These are phyloP conservation scores for Xylaria cubensis DNA, from an alignment of 495 filamentous ascomycete genomes.

Conservation along the genomic window DNA sequence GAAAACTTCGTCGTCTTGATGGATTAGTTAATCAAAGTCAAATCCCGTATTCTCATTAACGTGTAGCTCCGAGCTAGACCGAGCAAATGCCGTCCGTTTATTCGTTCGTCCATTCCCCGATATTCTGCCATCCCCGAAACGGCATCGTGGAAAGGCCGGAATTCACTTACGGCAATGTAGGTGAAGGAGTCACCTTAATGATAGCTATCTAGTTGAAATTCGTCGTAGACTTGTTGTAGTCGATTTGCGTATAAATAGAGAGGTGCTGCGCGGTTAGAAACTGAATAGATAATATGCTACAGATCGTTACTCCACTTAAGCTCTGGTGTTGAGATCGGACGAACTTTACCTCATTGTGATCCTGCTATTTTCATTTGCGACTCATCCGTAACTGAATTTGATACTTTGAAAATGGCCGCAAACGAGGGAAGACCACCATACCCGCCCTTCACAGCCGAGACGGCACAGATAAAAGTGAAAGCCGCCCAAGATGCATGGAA, in stretches of 20 bases:
- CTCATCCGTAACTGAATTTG: not conserved
- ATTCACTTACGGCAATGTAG: not conserved
- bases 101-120: not conserved
- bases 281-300: not conserved
- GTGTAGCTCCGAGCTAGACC: constrained; percentile 9
- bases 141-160: not conserved
- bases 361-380: not conserved
- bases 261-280: not conserved
- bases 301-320: not conserved
- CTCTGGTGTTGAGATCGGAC: not conserved
- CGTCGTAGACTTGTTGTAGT: not conserved
- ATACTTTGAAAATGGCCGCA: constrained; percentile 3
- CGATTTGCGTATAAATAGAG: not conserved
- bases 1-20: not conserved
- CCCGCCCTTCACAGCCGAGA: constrained; percentile 83
- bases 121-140: not conserved
- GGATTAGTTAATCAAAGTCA: not conserved
- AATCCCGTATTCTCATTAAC: not conserved
- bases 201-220: not conserved
- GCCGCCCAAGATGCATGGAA: constrained; percentile 88
- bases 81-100: constrained; percentile 4
- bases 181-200: not conserved
- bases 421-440: constrained; percentile 49
- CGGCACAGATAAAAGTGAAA: constrained; percentile 81
- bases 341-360: not conserved